phyloP scores from a whole-genome alignment of 2,329 filamentous ascomycete genomes.

The Fusarium sp. region DNA sequence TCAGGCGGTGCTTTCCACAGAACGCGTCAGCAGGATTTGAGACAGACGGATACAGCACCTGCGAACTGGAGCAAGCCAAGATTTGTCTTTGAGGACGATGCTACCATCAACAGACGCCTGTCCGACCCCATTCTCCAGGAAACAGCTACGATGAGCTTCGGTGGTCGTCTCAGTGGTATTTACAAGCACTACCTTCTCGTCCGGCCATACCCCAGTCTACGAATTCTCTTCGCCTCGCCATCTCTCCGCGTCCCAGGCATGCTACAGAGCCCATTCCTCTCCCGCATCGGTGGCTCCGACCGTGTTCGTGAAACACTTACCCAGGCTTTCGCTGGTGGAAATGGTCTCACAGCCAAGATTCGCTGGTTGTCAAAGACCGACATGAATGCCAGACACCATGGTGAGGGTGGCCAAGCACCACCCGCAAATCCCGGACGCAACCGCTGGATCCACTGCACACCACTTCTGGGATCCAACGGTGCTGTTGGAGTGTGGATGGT shows the following conservation, averaged over 20 bases:
- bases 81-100: slow-evolving; percentile 56
- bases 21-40: slow-evolving; percentile 48
- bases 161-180: slow-evolving; percentile 48
- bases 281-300: slow-evolving; percentile 63
- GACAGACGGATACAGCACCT: slow-evolving; percentile 56
- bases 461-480: slow-evolving; percentile 74
- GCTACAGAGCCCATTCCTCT: slow-evolving; percentile 69
- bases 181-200: slow-evolving; percentile 73
- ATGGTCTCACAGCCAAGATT: slow-evolving; percentile 80
- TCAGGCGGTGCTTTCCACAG: slow-evolving; percentile 73
- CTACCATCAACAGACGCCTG: slow-evolving; percentile 31
- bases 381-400: slow-evolving; percentile 39
- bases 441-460: slow-evolving; percentile 83
- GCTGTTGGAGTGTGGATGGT: slow-evolving; percentile 84
- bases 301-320: slow-evolving; percentile 62
- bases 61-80: slow-evolving; percentile 57
- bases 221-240: slow-evolving; percentile 77
- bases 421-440: slow-evolving; percentile 61
- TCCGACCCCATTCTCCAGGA: slow-evolving; percentile 43
- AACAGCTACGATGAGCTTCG: slow-evolving; percentile 13
- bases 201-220: slow-evolving; percentile 73
- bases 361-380: slow-evolving; percentile 67
- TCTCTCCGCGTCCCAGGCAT: slow-evolving; percentile 75
- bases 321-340: slow-evolving; percentile 73
- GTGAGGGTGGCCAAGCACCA: slow-evolving; percentile 46